phyloP scores from a whole-genome alignment of 192 early-diverging fungal species.

The Oehlia diaphana region DNA sequence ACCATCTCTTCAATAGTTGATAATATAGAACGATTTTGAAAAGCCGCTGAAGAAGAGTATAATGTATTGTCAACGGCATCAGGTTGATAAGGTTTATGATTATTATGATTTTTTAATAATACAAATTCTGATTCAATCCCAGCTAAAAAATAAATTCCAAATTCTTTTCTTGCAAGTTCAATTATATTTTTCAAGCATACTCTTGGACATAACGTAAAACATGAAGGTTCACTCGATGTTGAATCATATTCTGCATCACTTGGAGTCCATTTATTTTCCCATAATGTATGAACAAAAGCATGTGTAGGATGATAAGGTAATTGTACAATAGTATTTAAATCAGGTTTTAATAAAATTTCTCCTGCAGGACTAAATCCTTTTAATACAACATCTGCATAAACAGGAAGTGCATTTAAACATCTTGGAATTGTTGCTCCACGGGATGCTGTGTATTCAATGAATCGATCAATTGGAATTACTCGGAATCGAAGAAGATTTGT shows the following conservation, averaged over 20 bases:
- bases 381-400: not conserved
- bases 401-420: not conserved
- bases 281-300: not conserved
- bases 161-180: not conserved
- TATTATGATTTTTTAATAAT: not conserved
- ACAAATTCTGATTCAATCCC: slow-evolving; percentile 19
- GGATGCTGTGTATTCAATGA: not conserved
- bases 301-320: slow-evolving; percentile 24
- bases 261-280: slow-evolving; percentile 13
- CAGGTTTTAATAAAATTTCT: slow-evolving; percentile 25
- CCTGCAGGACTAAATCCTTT: not conserved
- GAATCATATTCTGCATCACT: not conserved
- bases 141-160: slow-evolving; percentile 14
- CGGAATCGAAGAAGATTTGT: slow-evolving; percentile 6
- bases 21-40: not conserved
- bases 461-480: slow-evolving; percentile 23
- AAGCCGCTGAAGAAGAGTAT: not conserved
- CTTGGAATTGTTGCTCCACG: not conserved
- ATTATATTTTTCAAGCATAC: slow-evolving; percentile 1
- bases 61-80: not conserved
- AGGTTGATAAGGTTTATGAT: not conserved
- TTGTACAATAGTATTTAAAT: slow-evolving; percentile 14
- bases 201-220: not conserved
- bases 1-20: slow-evolving; percentile 3
- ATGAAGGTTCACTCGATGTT: not conserved